Evolutionary conservation across 1,139 yeast genomes (phyloP).

Genomic region (Kodamaea sp.): DNA sequence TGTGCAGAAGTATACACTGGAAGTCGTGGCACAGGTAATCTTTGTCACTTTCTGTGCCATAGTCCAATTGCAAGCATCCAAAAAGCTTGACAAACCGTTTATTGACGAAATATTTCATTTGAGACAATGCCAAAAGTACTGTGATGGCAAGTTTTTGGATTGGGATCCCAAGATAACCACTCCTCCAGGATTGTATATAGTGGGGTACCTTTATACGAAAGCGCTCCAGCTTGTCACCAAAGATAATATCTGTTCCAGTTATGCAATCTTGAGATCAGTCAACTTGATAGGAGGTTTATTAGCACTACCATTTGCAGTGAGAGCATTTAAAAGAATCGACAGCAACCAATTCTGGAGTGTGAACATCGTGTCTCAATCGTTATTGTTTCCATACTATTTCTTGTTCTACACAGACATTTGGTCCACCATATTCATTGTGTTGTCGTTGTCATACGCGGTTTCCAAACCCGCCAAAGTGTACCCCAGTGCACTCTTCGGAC

Average conservation of each 20-base stretch:
- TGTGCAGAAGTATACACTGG: not conserved
- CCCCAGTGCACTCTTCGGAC: constrained; percentile 49
- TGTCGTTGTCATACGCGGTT: constrained; percentile 34
- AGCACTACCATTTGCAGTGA: constrained; percentile 48
- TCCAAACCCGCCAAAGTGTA: constrained; percentile 21
- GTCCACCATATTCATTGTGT: constrained; percentile 71
- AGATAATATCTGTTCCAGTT: constrained; percentile 33
- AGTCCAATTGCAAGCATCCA: constrained; percentile 19
- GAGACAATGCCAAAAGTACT: constrained; percentile 72
- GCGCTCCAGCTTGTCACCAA: constrained; percentile 21
- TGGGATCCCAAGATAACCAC: constrained; percentile 96
- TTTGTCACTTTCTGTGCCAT: constrained; percentile 18
- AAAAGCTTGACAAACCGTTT: constrained; percentile 40
- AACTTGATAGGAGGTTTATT: constrained; percentile 66
- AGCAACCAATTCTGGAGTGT: constrained; percentile 46
- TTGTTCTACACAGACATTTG: constrained; percentile 92
- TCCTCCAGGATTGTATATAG: constrained; percentile 86
- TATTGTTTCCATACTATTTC: constrained; percentile 69
- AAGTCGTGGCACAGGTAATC: not conserved
- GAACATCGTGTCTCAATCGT: constrained; percentile 62
- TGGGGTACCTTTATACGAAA: constrained; percentile 56
- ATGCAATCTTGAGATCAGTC: constrained; percentile 52
- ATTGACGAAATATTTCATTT: constrained; percentile 87
- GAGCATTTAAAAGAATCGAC: constrained; percentile 28
- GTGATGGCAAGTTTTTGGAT: constrained; percentile 53